Conservation (phyloP, 441 rosid genomes). For the Syzygium malaccense region DNA sequence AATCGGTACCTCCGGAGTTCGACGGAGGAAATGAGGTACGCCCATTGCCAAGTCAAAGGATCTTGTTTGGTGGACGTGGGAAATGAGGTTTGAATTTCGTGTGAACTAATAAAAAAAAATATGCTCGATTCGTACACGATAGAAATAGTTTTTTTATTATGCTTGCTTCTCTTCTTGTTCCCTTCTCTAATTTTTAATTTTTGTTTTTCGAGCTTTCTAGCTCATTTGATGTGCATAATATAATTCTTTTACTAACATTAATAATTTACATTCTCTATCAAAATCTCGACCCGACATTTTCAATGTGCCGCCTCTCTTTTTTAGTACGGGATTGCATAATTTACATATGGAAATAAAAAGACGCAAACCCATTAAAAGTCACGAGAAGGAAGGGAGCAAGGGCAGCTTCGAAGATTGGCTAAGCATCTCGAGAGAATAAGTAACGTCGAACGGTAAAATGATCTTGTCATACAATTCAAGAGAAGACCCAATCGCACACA, state of each 20-base stretch:
- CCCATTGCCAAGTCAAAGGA: neutral
- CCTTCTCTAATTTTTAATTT: neutral
- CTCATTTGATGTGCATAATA: neutral
- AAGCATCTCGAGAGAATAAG: neutral
- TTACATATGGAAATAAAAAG: neutral
- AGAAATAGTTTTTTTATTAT: neutral
- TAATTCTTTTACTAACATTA: neutral
- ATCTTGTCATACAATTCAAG: neutral
- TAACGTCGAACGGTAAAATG: neutral
- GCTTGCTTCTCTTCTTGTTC: neutral
- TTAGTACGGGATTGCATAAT: neutral
- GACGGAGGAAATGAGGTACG: neutral
- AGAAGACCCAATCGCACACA: fast-evolving
- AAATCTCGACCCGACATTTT: neutral
- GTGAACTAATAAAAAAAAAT: neutral
- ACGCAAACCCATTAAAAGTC: neutral
- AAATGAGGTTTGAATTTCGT: neutral
- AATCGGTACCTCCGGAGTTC: neutral
- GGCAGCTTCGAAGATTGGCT: neutral
- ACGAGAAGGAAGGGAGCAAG: fast-evolving
- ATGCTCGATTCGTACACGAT: neutral
- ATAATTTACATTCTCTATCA: fast-evolving
- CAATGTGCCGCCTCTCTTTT: fast-evolving
- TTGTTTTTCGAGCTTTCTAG: neutral
- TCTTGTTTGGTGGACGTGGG: neutral